Conservation (phyloP, 805 yeast species). For the Isabelozyma rhagii region DNA sequence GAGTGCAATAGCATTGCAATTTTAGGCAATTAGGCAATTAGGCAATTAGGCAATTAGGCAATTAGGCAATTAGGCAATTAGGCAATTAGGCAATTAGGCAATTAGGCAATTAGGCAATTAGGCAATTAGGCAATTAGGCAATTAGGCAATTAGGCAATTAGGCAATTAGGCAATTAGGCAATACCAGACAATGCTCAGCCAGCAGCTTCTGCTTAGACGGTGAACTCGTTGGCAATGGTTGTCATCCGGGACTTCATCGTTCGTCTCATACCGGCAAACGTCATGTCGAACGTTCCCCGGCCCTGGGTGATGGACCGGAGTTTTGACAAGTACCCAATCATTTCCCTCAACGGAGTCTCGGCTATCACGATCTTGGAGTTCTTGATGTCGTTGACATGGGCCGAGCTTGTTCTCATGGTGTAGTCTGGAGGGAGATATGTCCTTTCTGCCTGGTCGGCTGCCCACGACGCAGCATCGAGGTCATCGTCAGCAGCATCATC, state of each 20-base stretch:
- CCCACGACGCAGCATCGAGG: conserved; percentile 42
- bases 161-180: no score
- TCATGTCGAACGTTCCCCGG: conserved; percentile 79
- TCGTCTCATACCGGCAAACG: conserved; percentile 67
- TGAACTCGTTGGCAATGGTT: conserved; percentile 11
- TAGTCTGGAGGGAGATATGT: conserved; percentile 77
- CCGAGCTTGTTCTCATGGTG: conserved; percentile 41
- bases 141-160: no score
- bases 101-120: no score
- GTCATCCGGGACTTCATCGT: conserved; percentile 52
- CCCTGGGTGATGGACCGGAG: conserved; percentile 88
- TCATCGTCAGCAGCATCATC: conserved; percentile 54
- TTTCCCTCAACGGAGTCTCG: conserved; percentile 78
- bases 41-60: no score
- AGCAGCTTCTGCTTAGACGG: background rate
- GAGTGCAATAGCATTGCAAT: no score
- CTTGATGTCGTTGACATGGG: conserved; percentile 11
- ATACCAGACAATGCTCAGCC: no score
- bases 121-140: no score
- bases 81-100: no score
- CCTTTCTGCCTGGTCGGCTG: conserved; percentile 52
- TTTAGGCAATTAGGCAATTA: no score
- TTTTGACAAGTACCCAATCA: conserved; percentile 83
- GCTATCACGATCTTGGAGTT: conserved; percentile 66
- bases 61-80: no score